Evolutionary conservation across 305 asterid genomes (phyloP).

Genomic region (Solanum hybrid): DNA sequence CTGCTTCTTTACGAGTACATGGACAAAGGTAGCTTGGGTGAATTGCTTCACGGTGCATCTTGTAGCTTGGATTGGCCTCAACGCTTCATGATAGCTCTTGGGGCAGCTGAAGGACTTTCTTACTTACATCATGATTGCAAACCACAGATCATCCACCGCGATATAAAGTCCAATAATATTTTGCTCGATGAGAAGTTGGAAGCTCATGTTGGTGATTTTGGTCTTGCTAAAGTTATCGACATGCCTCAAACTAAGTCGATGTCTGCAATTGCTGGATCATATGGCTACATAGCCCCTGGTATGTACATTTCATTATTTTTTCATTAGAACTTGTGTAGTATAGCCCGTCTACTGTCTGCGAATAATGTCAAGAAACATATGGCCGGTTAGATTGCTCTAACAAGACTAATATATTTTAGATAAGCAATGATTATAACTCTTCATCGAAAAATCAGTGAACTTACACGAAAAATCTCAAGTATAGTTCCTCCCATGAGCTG

Average conservation of each 20-base stretch:
- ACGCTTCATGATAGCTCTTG: slow-evolving; percentile 6
- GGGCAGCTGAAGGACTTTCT: slow-evolving; percentile 8
- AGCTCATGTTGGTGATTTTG: slow-evolving; percentile 11
- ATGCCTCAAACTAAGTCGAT: not conserved
- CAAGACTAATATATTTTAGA: not conserved
- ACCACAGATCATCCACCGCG: slow-evolving; percentile 11
- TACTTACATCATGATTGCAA: slow-evolving; percentile 9
- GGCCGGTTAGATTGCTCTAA: not conserved
- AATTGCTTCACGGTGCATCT: not conserved
- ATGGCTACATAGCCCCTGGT: slow-evolving; percentile 17
- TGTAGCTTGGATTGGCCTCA: slow-evolving; percentile 1
- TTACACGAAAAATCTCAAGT: not conserved
- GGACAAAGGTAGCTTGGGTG: slow-evolving; percentile 11
- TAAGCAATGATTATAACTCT: not conserved
- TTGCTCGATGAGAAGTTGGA: slow-evolving; percentile 7
- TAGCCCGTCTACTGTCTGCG: not conserved
- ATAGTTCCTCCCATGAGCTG: not conserved
- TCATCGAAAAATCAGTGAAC: not conserved
- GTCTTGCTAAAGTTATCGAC: slow-evolving; percentile 4
- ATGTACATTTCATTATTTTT: not conserved
- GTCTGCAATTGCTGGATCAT: slow-evolving; percentile 13
- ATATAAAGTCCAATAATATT: slow-evolving; percentile 9
- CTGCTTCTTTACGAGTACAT: slow-evolving; percentile 4
- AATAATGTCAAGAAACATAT: not conserved
- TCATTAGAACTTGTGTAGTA: not conserved